phyloP scores from a whole-genome alignment of 495 filamentous ascomycete species.

The Lasiosphaeria ovina region DNA sequence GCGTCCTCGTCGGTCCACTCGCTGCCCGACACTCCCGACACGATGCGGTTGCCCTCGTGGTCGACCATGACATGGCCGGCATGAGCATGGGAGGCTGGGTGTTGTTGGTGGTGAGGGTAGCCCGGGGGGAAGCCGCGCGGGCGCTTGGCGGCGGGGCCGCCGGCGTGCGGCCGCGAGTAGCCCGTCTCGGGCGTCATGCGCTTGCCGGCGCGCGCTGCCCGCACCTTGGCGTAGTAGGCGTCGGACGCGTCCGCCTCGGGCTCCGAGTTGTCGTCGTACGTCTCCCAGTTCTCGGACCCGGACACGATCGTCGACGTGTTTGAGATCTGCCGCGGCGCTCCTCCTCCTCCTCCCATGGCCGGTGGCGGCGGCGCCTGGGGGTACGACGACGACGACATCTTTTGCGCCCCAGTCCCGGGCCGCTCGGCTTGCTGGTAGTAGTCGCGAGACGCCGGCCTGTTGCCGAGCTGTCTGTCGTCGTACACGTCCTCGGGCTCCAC shows the following conservation, averaged over 20 bases:
- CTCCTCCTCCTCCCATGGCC: background rate
- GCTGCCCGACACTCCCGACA: conserved; percentile 50
- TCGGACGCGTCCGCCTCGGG: conserved; percentile 72
- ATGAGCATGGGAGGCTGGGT: conserved; percentile 11
- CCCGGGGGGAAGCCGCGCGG: conserved; percentile 38
- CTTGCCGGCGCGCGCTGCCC: conserved; percentile 51
- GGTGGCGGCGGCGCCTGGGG: conserved; percentile 34
- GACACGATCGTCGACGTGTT: conserved; percentile 64
- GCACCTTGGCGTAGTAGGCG: conserved; percentile 72
- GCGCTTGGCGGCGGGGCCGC: conserved; percentile 30
- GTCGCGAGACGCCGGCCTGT: conserved; percentile 29
- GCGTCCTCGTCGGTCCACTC: conserved; percentile 59
- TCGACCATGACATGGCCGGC: conserved; percentile 39
- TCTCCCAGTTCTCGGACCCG: conserved; percentile 95
- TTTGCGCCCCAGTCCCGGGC: conserved; percentile 6
- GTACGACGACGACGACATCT: conserved; percentile 26
- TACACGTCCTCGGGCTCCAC: conserved; percentile 83
- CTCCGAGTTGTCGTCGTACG: conserved; percentile 75
- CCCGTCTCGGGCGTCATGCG: conserved; percentile 48
- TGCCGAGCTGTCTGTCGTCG: conserved; percentile 54
- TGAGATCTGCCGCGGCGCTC: conserved; percentile 60
- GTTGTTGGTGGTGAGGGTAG: too few relatives aligned
- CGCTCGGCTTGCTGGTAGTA: conserved; percentile 36
- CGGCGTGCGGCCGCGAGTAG: conserved; percentile 25
- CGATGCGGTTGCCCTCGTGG: conserved; percentile 48